phyloP scores from a whole-genome alignment of 2,329 filamentous ascomycete species.

The Claviceps cyperi region DNA sequence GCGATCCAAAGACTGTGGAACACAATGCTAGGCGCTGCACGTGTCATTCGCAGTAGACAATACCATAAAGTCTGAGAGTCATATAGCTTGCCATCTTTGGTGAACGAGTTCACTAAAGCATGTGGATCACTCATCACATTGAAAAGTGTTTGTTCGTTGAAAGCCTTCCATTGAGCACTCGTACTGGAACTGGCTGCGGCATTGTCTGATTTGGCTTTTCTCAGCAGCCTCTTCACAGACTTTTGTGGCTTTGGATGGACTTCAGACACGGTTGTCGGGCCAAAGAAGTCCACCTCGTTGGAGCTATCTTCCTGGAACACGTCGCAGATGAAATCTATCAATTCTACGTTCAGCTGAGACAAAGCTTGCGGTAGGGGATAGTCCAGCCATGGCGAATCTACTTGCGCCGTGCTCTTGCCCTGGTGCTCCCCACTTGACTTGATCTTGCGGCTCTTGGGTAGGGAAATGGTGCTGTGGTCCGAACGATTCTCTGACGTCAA shows the following conservation, averaged over 20 bases:
- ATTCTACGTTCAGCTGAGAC: slow-evolving; percentile 35
- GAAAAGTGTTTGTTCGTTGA: slow-evolving; percentile 51
- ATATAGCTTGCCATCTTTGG: slow-evolving; percentile 33
- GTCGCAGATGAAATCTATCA: slow-evolving; percentile 47
- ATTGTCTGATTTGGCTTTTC: slow-evolving; percentile 1
- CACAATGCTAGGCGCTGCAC: slow-evolving; percentile 41
- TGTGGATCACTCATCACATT: slow-evolving; percentile 45
- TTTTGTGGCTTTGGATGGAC: slow-evolving; percentile 8
- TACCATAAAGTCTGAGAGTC: slow-evolving; percentile 51
- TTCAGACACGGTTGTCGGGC: slow-evolving; percentile 15
- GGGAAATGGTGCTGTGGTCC: not conserved
- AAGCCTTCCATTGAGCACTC: slow-evolving; percentile 39
- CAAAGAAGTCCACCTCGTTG: slow-evolving; percentile 32
- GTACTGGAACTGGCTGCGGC: slow-evolving; percentile 4
- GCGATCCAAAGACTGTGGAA: slow-evolving; percentile 52
- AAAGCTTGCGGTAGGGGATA: slow-evolving; percentile 41
- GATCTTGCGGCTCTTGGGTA: slow-evolving; percentile 1
- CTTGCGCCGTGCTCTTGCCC: slow-evolving; percentile 14
- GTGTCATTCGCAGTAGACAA: slow-evolving; percentile 44
- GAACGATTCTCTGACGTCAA: slow-evolving; percentile 6
- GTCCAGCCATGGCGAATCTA: slow-evolving; percentile 8
- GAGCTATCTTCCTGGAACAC: slow-evolving; percentile 42
- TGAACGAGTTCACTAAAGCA: slow-evolving; percentile 42
- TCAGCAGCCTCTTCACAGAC: slow-evolving; percentile 3
- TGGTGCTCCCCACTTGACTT: slow-evolving; percentile 7